Conservation (phyloP, 805 yeast species). For the Wickerhamiella lipophila region DNA sequence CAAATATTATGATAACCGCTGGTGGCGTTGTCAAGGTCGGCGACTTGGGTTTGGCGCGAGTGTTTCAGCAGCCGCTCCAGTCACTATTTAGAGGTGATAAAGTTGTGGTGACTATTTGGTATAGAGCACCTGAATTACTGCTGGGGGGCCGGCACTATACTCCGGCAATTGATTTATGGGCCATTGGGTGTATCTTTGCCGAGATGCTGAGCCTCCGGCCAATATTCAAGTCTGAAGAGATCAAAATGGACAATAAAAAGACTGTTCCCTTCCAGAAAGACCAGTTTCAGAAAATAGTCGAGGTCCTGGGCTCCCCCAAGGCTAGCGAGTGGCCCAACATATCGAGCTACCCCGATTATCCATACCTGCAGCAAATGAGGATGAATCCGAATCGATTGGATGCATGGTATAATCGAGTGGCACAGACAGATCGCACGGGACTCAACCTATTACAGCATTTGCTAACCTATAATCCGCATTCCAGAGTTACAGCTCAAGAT, state of each 20-base stretch:
- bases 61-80: slow-evolving; percentile 76
- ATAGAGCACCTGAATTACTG: slow-evolving; percentile 81
- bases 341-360: slow-evolving; percentile 72
- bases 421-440: slow-evolving; percentile 60
- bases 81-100: slow-evolving; percentile 84
- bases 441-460: slow-evolving; percentile 49
- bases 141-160: slow-evolving; percentile 90
- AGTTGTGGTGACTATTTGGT: slow-evolving; percentile 95
- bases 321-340: slow-evolving; percentile 66
- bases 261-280: slow-evolving; percentile 88
- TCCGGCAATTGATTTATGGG: slow-evolving; percentile 89
- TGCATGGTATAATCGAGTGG: slow-evolving; percentile 77
- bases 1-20: slow-evolving; percentile 88
- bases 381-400: slow-evolving; percentile 56
- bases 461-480: slow-evolving; percentile 71
- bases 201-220: slow-evolving; percentile 83
- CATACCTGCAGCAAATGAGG: slow-evolving; percentile 44
- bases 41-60: slow-evolving; percentile 82
- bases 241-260: slow-evolving; percentile 86
- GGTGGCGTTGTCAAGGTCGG: slow-evolving; percentile 92
- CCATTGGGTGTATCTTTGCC: slow-evolving; percentile 88
- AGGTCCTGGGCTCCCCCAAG: slow-evolving; percentile 85
- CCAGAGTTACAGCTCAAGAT: slow-evolving; percentile 62
- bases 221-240: slow-evolving; percentile 94
- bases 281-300: slow-evolving; percentile 81